Evolutionary conservation across 164 flowering plant genomes (phyloP).

Genomic region (Vitis rupestris): DNA sequence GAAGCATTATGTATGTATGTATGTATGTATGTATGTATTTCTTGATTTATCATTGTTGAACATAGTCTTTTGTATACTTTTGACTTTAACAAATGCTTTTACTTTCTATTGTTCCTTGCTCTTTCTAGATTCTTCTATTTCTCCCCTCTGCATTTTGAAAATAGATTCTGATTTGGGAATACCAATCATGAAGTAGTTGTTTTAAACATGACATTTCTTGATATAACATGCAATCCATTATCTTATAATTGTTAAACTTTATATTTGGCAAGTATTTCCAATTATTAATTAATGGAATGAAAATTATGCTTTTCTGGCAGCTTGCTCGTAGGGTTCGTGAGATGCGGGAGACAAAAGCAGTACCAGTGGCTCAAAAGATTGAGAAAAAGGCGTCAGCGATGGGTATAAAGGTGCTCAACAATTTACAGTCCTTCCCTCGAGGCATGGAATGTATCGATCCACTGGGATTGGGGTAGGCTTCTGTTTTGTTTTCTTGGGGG

Average conservation of each 20-base stretch:
- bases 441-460: constrained; percentile 99
- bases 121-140: too few relatives aligned
- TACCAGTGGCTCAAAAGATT: constrained; percentile 53
- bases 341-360: constrained; percentile 85
- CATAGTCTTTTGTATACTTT: too few relatives aligned
- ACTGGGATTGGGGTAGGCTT: constrained; percentile 84
- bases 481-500: background rate
- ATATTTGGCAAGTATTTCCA: background rate
- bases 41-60: too few relatives aligned
- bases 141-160: too few relatives aligned
- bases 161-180: too few relatives aligned
- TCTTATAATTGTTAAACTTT: background rate
- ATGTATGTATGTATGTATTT: too few relatives aligned
- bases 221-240: background rate
- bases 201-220: background rate
- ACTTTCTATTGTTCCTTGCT: too few relatives aligned
- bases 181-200: too few relatives aligned
- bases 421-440: constrained; percentile 77
- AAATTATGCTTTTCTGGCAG: constrained; percentile 35
- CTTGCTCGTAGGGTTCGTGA: constrained; percentile 94
- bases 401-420: constrained; percentile 58
- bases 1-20: too few relatives aligned
- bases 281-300: background rate
- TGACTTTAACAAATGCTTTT: too few relatives aligned
- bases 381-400: constrained; percentile 52